Evolutionary conservation across 768 basidiomycete species (phyloP).

Genomic region (Rubroboletus satanas): DNA sequence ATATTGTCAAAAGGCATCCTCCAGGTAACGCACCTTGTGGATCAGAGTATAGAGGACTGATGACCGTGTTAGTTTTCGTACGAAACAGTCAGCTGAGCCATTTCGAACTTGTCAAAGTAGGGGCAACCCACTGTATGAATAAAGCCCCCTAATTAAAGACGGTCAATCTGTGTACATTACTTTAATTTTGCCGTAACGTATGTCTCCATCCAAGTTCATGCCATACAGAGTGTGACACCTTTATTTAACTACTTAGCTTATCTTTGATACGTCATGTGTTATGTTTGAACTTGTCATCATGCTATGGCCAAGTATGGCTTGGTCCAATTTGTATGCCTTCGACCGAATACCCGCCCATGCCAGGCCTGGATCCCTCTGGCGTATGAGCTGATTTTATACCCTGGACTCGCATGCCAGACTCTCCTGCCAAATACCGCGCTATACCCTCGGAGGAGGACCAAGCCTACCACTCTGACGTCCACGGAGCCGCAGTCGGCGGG

Average conservation of each 20-base stretch:
- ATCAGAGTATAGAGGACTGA: background rate
- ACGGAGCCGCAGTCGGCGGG: background rate
- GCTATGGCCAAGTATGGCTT: background rate
- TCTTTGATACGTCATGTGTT: background rate
- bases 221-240: background rate
- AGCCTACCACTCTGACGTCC: background rate
- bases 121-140: no score
- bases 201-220: no score
- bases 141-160: background rate
- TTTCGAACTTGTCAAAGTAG: background rate
- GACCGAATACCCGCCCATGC: background rate
- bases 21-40: background rate
- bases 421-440: background rate
- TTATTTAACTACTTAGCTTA: no score
- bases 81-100: background rate
- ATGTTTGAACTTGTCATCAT: background rate
- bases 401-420: background rate
- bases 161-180: background rate
- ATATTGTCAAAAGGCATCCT: background rate
- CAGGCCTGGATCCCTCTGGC: background rate
- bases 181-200: background rate
- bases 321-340: background rate
- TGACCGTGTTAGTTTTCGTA: background rate
- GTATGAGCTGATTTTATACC: background rate
- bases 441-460: background rate